Conservation (phyloP, 2,329 filamentous ascomycete genomes). For the Elsinoe necatrix region DNA sequence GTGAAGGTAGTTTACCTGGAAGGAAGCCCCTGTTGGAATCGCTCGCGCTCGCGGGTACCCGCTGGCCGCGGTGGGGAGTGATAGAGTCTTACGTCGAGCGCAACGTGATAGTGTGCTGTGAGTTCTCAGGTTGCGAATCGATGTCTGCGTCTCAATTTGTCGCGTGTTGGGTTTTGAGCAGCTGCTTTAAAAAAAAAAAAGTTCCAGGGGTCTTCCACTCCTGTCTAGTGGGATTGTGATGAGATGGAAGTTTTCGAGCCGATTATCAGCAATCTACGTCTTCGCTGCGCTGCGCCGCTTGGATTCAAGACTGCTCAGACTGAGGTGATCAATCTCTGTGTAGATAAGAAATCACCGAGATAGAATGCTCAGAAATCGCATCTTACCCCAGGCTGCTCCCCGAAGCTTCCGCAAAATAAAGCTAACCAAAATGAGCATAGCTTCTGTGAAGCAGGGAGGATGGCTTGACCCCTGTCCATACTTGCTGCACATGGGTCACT, state of each 20-base stretch:
- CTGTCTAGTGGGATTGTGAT: neutral
- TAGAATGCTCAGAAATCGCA: neutral
- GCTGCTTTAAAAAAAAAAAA: neutral
- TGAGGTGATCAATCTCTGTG: neutral
- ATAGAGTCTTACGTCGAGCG: no score
- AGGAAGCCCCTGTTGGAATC: neutral
- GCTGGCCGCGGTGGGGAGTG: neutral
- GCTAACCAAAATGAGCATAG: conserved; percentile 1
- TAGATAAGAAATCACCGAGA: neutral
- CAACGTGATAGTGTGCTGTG: no score
- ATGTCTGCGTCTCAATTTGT: neutral
- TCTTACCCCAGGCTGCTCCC: conserved; percentile 13
- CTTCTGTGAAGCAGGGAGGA: no score
- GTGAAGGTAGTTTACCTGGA: neutral
- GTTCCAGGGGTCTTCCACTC: neutral
- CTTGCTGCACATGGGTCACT: no score
- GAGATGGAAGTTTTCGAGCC: no score
- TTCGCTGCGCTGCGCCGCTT: no score
- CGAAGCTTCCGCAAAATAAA: conserved; percentile 11
- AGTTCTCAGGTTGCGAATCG: neutral
- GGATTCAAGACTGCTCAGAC: neutral
- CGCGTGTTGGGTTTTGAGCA: neutral
- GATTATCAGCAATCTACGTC: no score
- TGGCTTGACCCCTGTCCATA: no score
- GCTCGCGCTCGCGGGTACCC: neutral